Percentiles rank a stretch among this genome's conserved stretches.
phyloP scores from a whole-genome alignment of 805 yeast genomes.

The Teunomyces kruisii region DNA sequence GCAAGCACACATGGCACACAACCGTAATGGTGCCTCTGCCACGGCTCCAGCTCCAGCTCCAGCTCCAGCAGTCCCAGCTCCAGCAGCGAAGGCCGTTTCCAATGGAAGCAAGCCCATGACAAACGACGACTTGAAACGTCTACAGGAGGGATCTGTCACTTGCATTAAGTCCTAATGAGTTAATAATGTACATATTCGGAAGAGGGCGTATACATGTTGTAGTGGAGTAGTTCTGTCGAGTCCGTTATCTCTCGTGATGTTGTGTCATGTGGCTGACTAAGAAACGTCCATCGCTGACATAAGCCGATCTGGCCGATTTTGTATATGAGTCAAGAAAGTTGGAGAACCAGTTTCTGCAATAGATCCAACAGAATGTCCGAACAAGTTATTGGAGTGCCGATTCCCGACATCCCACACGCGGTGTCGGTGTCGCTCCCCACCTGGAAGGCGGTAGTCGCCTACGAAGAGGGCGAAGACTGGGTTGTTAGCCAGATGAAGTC shows the following conservation, averaged over 20 bases:
- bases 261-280: not conserved
- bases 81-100: slow-evolving; percentile 10
- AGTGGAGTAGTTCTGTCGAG: not conserved
- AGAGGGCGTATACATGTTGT: too few species aligned
- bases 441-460: slow-evolving; percentile 91
- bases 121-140: slow-evolving; percentile 37
- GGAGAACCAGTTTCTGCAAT: not conserved
- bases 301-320: not conserved
- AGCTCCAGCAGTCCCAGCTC: slow-evolving; percentile 25
- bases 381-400: slow-evolving; percentile 72
- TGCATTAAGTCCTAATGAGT: slow-evolving; percentile 62
- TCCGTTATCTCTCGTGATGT: not conserved
- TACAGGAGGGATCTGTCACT: slow-evolving; percentile 70
- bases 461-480: slow-evolving; percentile 87
- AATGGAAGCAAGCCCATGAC: not conserved
- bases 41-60: slow-evolving; percentile 3
- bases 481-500: slow-evolving; percentile 73
- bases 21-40: slow-evolving; percentile 63
- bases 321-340: not conserved
- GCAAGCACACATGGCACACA: slow-evolving; percentile 95
- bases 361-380: slow-evolving; percentile 21
- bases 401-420: slow-evolving; percentile 90
- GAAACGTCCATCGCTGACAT: not conserved
- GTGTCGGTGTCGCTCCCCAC: slow-evolving; percentile 94
- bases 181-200: not conserved